phyloP scores from a whole-genome alignment of 805 yeast genomes.

The Scheffersomyces lignosus region DNA sequence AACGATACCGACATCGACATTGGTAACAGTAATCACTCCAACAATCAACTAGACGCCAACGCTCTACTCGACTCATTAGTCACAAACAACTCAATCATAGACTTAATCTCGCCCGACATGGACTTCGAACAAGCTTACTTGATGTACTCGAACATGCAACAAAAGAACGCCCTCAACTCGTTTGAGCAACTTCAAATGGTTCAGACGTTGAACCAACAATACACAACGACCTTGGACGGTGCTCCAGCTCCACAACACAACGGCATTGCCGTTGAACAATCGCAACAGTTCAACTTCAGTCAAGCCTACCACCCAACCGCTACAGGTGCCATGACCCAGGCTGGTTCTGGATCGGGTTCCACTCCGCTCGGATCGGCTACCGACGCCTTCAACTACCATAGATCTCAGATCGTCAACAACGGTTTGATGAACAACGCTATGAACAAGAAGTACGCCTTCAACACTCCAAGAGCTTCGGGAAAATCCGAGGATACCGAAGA shows the following conservation, averaged over 20 bases:
- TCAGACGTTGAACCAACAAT: slow-evolving; percentile 30
- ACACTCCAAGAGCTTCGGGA: not conserved
- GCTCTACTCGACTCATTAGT: no score
- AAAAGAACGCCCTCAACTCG: slow-evolving; percentile 32
- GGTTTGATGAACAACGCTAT: not conserved
- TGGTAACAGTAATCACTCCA: no score
- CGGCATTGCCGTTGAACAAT: not conserved
- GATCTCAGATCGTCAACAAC: slow-evolving; percentile 3
- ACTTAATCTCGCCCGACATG: slow-evolving; percentile 41
- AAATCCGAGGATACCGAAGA: slow-evolving; percentile 11
- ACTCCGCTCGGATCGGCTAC: not conserved
- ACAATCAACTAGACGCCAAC: no score
- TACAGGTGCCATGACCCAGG: no score
- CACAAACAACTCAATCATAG: no score
- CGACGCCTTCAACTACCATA: slow-evolving; percentile 4
- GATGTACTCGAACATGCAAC: slow-evolving; percentile 40
- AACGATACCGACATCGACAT: no score
- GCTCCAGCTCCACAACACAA: slow-evolving; percentile 1
- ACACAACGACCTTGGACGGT: slow-evolving; percentile 7
- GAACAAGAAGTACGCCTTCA: slow-evolving; percentile 1
- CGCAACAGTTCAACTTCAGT: not conserved
- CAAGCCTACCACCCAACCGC: not conserved
- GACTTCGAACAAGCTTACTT: slow-evolving; percentile 46
- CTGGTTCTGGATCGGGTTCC: not conserved
- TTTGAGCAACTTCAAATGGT: slow-evolving; percentile 40